phyloP scores from a whole-genome alignment of 2,329 filamentous ascomycete genomes.

The Coniella lustricola region DNA sequence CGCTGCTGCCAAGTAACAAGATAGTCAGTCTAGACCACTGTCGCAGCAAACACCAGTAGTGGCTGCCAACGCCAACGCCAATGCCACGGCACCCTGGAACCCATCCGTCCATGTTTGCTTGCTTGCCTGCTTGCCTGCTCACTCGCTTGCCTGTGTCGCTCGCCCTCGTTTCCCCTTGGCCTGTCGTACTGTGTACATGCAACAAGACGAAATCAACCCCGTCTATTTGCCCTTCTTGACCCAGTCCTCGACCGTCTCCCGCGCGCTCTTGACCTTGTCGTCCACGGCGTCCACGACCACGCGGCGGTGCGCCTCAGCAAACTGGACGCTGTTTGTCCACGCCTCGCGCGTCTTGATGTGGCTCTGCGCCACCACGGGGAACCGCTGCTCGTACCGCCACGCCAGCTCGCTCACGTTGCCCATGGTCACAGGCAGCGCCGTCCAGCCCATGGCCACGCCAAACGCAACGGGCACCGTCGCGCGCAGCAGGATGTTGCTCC shows the following conservation, averaged over 20 bases:
- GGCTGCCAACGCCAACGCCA: no score
- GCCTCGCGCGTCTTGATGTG: slow-evolving; percentile 67
- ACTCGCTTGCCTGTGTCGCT: neutral
- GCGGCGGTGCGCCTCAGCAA: slow-evolving; percentile 67
- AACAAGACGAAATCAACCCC: neutral
- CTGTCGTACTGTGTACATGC: neutral
- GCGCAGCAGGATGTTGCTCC: slow-evolving; percentile 78
- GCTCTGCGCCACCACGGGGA: slow-evolving; percentile 74
- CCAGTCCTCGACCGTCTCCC: slow-evolving; percentile 78
- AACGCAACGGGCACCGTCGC: slow-evolving; percentile 70
- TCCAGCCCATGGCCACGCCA: slow-evolving; percentile 76
- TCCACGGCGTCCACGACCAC: slow-evolving; percentile 68
- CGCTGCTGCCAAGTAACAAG: no score
- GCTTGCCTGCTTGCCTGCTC: no score
- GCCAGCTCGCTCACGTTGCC: slow-evolving; percentile 76
- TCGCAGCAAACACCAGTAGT: no score
- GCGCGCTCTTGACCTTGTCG: slow-evolving; percentile 68
- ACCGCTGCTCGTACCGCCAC: slow-evolving; percentile 89
- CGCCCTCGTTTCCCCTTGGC: neutral
- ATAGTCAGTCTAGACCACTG: no score
- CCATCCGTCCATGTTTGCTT: neutral
- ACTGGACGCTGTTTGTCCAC: slow-evolving; percentile 61
- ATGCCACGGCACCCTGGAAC: no score
- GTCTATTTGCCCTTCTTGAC: slow-evolving; percentile 77
- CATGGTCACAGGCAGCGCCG: slow-evolving; percentile 82